Percentiles rank a stretch among this genome's conserved stretches.
phyloP scores from a whole-genome alignment of 2,329 filamentous ascomycete species.

The Trichophyton benhamiae region DNA sequence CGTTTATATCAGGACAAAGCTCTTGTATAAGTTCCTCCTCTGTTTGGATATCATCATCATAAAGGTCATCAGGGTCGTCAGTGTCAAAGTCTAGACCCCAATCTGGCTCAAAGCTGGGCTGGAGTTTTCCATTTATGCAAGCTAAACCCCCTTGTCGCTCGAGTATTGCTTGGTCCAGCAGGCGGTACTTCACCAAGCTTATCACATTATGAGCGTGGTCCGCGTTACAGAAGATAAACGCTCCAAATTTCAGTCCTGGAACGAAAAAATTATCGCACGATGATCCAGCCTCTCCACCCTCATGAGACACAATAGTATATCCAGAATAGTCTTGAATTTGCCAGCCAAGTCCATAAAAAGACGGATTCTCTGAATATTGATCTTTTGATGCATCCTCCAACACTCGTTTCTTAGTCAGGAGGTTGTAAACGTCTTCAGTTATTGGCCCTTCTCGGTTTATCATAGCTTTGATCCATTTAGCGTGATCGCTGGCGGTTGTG shows the following conservation, averaged over 20 bases:
- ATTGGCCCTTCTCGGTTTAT: slow-evolving; percentile 20
- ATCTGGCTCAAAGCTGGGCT: background rate
- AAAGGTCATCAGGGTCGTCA: background rate
- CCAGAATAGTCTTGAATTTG: slow-evolving; percentile 7
- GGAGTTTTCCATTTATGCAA: background rate
- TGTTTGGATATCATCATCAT: background rate
- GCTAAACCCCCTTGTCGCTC: slow-evolving; percentile 14
- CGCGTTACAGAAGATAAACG: background rate
- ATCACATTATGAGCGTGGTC: background rate
- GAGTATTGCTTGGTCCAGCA: slow-evolving; percentile 16
- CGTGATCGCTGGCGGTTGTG: slow-evolving; percentile 22
- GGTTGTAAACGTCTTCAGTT: slow-evolving; percentile 16
- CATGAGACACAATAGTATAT: slow-evolving; percentile 8
- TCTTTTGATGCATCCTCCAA: slow-evolving; percentile 13
- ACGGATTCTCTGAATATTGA: slow-evolving; percentile 14
- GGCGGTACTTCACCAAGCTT: background rate
- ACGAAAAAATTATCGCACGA: background rate
- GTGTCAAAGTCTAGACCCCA: background rate
- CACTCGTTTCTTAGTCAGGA: slow-evolving; percentile 18
- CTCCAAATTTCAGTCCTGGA: background rate
- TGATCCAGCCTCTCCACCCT: background rate
- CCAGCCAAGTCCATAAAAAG: slow-evolving; percentile 14
- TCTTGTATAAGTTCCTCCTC: background rate
- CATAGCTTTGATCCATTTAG: slow-evolving; percentile 21
- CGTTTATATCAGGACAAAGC: background rate